Evolutionary conservation across 306 rosid species (phyloP).

Genomic region (Clitoria ternatea): DNA sequence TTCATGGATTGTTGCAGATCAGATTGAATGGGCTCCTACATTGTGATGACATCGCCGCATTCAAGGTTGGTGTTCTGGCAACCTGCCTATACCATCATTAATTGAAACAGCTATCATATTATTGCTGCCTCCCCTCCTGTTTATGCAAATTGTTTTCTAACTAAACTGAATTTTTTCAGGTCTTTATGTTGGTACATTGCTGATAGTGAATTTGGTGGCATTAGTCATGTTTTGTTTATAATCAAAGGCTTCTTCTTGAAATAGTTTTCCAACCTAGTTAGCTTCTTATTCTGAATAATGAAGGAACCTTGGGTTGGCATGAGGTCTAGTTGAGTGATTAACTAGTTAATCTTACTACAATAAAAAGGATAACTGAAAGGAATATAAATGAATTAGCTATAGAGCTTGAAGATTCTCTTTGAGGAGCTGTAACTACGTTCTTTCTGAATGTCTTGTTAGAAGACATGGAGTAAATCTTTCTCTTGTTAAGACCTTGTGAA

Average conservation of each 20-base stretch:
- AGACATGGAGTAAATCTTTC: neutral
- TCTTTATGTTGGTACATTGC: neutral
- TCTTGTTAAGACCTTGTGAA: neutral
- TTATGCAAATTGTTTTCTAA: neutral
- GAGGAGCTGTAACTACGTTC: neutral
- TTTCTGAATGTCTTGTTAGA: neutral
- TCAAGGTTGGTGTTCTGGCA: slow-evolving; percentile 51
- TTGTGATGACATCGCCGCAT: slow-evolving; percentile 63
- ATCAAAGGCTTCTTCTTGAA: neutral
- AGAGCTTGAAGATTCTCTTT: neutral
- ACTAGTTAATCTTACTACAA: neutral
- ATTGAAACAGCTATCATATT: neutral
- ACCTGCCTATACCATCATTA: neutral
- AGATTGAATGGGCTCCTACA: slow-evolving; percentile 77
- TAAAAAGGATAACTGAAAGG: neutral
- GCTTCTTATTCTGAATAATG: neutral
- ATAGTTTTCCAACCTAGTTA: neutral
- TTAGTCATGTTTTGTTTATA: neutral
- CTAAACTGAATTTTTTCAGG: neutral
- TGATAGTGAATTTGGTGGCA: neutral
- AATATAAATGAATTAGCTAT: neutral
- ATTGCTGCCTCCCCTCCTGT: neutral
- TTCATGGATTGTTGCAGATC: slow-evolving; percentile 43
- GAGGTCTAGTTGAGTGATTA: neutral
- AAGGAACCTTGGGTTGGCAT: neutral